phyloP scores from a whole-genome alignment of 192 early-diverging fungal species.

The Gryganskiella cystojenkinii region DNA sequence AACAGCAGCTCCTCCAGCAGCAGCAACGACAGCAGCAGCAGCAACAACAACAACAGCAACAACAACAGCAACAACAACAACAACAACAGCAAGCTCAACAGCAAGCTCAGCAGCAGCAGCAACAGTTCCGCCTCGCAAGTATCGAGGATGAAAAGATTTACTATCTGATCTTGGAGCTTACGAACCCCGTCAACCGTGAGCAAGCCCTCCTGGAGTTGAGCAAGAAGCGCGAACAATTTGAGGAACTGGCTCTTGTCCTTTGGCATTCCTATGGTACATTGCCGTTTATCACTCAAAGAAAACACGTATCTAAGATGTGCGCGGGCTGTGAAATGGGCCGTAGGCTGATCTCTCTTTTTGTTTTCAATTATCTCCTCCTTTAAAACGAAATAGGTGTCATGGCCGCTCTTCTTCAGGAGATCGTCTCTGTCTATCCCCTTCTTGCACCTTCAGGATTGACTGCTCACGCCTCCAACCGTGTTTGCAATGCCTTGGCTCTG shows the following conservation, averaged over 20 bases:
- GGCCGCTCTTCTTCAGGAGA: slow-evolving; percentile 95
- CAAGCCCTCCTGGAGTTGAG: slow-evolving; percentile 92
- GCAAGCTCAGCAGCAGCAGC: slow-evolving; percentile 54
- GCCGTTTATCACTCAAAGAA: neutral
- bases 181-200: slow-evolving; percentile 81
- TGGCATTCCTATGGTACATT: slow-evolving; percentile 94
- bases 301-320: neutral
- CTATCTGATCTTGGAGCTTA: slow-evolving; percentile 86
- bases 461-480: slow-evolving; percentile 91
- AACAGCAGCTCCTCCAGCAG: slow-evolving; percentile 60
- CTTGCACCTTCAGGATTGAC: slow-evolving; percentile 89
- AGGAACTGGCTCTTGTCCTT: slow-evolving; percentile 94
- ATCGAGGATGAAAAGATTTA: slow-evolving; percentile 91
- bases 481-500: slow-evolving; percentile 95
- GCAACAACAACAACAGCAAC: slow-evolving; percentile 22
- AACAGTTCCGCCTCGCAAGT: slow-evolving; percentile 52
- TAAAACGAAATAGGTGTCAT: slow-evolving; percentile 77
- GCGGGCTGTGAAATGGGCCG: neutral
- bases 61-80: slow-evolving; percentile 30
- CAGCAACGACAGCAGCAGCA: slow-evolving; percentile 41
- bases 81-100: slow-evolving; percentile 29
- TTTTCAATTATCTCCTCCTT: neutral
- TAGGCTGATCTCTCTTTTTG: neutral
- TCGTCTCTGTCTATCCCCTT: slow-evolving; percentile 94
- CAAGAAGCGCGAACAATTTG: slow-evolving; percentile 94